These are phyloP conservation scores for Auriculariales sp. DNA, from an alignment of 768 basidiomycete genomes.

Conservation along the genomic window DNA sequence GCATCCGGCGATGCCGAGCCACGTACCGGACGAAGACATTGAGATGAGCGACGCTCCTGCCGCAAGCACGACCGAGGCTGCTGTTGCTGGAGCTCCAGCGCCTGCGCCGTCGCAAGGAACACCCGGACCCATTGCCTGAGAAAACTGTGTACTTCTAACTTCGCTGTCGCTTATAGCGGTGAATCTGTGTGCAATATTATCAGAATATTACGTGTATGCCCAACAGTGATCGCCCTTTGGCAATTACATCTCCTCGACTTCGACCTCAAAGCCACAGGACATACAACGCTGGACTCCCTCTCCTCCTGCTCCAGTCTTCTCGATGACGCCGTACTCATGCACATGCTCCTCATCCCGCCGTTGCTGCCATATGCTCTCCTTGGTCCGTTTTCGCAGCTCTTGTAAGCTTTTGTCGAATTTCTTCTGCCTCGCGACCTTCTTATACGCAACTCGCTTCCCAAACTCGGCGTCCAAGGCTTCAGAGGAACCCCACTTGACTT, in stretches of 20 bases:
- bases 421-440: slow-evolving; percentile 80
- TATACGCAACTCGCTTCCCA: slow-evolving; percentile 60
- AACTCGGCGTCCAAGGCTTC: slow-evolving; percentile 86
- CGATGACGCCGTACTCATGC: slow-evolving; percentile 60
- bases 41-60: background rate
- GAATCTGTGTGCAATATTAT: no score
- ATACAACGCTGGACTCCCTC: slow-evolving; percentile 62
- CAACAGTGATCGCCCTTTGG: no score
- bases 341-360: slow-evolving; percentile 78
- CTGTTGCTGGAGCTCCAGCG: background rate
- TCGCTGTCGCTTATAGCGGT: no score
- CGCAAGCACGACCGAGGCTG: background rate
- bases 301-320: slow-evolving; percentile 34
- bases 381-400: slow-evolving; percentile 72
- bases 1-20: background rate
- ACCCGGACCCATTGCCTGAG: no score
- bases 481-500: slow-evolving; percentile 84
- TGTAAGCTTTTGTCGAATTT: slow-evolving; percentile 87
- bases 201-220: no score
- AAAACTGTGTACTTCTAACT: no score
- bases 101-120: no score
- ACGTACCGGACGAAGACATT: background rate
- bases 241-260: slow-evolving; percentile 64
- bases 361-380: slow-evolving; percentile 81
- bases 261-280: slow-evolving; percentile 82